These are phyloP conservation scores for Salisapilia sapeloensis DNA, from an alignment of 352 stramenopile species.

Conservation along the genomic window DNA sequence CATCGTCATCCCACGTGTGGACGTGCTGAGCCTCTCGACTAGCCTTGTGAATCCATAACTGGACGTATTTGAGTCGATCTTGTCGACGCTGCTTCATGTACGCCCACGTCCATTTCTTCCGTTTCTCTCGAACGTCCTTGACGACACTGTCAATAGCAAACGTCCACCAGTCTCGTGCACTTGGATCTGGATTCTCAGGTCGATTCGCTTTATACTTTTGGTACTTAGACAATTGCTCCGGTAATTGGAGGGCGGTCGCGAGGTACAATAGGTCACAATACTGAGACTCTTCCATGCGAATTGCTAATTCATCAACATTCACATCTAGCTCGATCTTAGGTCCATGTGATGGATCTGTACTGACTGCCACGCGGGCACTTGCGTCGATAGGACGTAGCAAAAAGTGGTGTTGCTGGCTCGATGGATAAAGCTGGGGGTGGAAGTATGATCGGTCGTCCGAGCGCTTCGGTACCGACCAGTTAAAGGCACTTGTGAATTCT, in stretches of 20 bases:
- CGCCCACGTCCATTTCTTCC: constrained; percentile 52
- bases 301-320: constrained; percentile 52
- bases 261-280: constrained; percentile 80
- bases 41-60: constrained; percentile 28
- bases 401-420: constrained; percentile 66
- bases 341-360: constrained; percentile 52
- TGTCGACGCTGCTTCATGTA: constrained; percentile 74
- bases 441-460: constrained; percentile 52
- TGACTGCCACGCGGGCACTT: constrained; percentile 62
- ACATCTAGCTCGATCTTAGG: constrained; percentile 75
- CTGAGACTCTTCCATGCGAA: constrained; percentile 74
- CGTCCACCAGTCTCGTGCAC: constrained; percentile 50
- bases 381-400: constrained; percentile 72
- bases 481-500: constrained; percentile 64
- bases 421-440: constrained; percentile 56
- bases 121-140: constrained; percentile 41
- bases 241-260: constrained; percentile 43
- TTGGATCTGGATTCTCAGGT: constrained; percentile 21
- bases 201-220: constrained; percentile 56
- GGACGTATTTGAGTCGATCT: constrained; percentile 56
- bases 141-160: constrained; percentile 58
- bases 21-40: constrained; percentile 11
- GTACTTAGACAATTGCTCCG: constrained; percentile 61
- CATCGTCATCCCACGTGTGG: constrained; percentile 31
- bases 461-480: constrained; percentile 60